phyloP scores from a whole-genome alignment of 768 basidiomycete species.

The Termitomyces heimii region DNA sequence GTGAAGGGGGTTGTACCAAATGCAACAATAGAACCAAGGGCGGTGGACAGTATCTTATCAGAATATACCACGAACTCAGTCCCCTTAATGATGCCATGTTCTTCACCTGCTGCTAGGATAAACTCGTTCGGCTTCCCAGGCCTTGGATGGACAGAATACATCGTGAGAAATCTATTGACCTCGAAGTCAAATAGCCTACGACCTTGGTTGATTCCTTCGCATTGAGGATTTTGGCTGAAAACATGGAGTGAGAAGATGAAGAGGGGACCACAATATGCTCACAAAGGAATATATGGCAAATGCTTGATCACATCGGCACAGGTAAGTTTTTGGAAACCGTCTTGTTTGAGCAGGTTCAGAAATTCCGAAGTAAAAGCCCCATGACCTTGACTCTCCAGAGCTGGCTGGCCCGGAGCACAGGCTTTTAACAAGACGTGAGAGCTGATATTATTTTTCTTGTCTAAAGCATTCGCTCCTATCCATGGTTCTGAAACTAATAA shows the following conservation, averaged over 20 bases:
- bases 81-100: not conserved
- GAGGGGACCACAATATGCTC: not conserved
- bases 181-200: not conserved
- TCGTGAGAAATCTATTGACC: not conserved
- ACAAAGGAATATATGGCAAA: not conserved
- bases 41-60: not conserved
- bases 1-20: not conserved
- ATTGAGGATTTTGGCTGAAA: conserved; percentile 3
- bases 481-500: not conserved
- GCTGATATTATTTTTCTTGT: not conserved
- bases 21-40: not conserved
- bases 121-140: not conserved
- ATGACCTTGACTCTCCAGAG: not conserved
- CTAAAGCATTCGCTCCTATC: not conserved
- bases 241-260: not conserved
- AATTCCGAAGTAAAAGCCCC: not conserved
- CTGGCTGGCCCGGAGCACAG: not conserved
- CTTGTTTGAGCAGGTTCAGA: not conserved
- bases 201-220: conserved; percentile 1
- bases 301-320: not conserved
- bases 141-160: not conserved
- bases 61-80: not conserved
- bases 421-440: conserved; percentile 1
- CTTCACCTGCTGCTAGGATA: not conserved
- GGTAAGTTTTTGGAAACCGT: not conserved